Evolutionary conservation across 345 rosid genomes (phyloP).

Genomic region (Anacardium occidentale): DNA sequence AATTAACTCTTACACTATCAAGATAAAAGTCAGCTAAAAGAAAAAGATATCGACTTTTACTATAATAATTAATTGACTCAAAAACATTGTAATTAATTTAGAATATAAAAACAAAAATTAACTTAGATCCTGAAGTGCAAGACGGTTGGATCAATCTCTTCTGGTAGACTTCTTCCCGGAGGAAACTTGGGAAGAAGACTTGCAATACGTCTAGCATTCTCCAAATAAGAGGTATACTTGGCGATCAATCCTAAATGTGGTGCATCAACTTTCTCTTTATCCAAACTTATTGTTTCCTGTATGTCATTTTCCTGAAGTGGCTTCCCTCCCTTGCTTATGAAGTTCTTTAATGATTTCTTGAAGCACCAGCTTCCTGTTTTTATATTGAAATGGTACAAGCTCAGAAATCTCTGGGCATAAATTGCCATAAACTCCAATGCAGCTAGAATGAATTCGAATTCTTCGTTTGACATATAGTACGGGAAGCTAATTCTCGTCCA

Average conservation of each 20-base stretch:
- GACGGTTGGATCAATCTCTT: constrained; percentile 22
- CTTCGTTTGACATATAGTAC: constrained; percentile 54
- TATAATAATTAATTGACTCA: too few relatives aligned
- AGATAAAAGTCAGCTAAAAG: too few relatives aligned
- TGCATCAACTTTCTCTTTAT: neutral
- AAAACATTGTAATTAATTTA: too few relatives aligned
- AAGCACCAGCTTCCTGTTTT: constrained; percentile 47
- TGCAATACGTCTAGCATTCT: constrained; percentile 33
- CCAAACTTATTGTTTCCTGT: constrained; percentile 5
- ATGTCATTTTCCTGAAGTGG: neutral
- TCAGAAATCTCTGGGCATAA: constrained; percentile 53
- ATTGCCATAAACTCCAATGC: constrained; percentile 48
- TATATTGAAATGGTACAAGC: constrained; percentile 41
- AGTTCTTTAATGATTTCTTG: constrained; percentile 27
- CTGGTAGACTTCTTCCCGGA: constrained; percentile 1
- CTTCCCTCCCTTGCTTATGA: neutral
- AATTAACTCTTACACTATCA: too few relatives aligned
- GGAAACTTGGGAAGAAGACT: constrained; percentile 46
- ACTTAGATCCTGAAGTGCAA: constrained; percentile 34
- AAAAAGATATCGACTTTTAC: too few relatives aligned
- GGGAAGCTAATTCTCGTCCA: constrained; percentile 73
- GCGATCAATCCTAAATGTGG: neutral
- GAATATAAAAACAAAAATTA: too few relatives aligned
- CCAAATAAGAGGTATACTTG: constrained; percentile 26
- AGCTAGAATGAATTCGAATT: constrained; percentile 49